phyloP scores from a whole-genome alignment of 768 basidiomycete species.

The Phanerochaete carnosa region DNA sequence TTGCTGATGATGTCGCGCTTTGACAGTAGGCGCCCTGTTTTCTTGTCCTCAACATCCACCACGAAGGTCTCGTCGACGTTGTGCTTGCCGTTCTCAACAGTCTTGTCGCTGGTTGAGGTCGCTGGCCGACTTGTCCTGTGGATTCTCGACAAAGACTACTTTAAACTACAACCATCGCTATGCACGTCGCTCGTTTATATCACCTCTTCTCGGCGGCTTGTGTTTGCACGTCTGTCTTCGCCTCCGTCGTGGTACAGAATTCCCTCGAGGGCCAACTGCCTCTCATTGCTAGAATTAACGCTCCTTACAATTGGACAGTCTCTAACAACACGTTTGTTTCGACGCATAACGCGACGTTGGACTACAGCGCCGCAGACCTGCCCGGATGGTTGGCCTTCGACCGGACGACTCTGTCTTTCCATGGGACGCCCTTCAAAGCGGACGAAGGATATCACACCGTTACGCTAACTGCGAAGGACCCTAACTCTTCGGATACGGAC shows the following conservation, averaged over 20 bases:
- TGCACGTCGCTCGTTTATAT: slow-evolving; percentile 58
- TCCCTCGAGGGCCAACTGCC: slow-evolving; percentile 75
- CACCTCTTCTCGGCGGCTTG: slow-evolving; percentile 37
- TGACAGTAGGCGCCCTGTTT: not conserved
- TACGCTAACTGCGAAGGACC: slow-evolving; percentile 60
- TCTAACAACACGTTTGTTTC: slow-evolving; percentile 63
- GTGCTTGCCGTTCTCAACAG: not conserved
- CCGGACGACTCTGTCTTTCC: slow-evolving; percentile 51
- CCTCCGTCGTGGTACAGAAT: slow-evolving; percentile 47
- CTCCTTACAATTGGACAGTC: slow-evolving; percentile 69
- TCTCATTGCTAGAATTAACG: slow-evolving; percentile 64
- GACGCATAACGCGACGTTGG: slow-evolving; percentile 37
- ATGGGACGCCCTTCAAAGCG: slow-evolving; percentile 58
- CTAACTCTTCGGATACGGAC: slow-evolving; percentile 38
- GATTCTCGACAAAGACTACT: slow-evolving; percentile 8
- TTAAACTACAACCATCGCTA: slow-evolving; percentile 42
- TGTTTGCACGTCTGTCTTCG: slow-evolving; percentile 39
- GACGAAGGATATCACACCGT: slow-evolving; percentile 66
- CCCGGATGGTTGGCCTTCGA: slow-evolving; percentile 83
- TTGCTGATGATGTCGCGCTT: not conserved
- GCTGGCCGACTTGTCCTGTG: slow-evolving; percentile 18
- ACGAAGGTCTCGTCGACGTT: slow-evolving; percentile 2
- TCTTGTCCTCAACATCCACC: slow-evolving; percentile 1
- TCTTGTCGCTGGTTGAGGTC: slow-evolving; percentile 25
- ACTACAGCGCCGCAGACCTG: slow-evolving; percentile 53